Conservation (phyloP, 768 basidiomycete species). For the Lactifluus subvellereus region DNA sequence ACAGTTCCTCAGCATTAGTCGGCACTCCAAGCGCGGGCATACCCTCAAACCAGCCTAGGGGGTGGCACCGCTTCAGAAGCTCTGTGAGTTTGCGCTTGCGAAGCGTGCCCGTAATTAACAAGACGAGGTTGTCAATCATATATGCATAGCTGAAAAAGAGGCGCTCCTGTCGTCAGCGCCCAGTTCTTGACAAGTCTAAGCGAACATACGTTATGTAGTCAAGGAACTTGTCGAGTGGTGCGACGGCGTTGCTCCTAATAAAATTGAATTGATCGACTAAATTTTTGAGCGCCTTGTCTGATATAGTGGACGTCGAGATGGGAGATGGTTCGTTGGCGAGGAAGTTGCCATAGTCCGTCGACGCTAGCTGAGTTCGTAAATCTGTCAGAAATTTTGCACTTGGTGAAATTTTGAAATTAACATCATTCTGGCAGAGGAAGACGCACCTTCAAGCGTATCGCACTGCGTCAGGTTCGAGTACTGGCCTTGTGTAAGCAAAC, state of each 20-base stretch:
- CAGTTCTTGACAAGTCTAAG: neutral
- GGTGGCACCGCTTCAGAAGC: slow-evolving; percentile 93
- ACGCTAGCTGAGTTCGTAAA: slow-evolving; percentile 89
- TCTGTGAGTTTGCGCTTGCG: slow-evolving; percentile 98
- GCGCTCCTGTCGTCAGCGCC: slow-evolving; percentile 1
- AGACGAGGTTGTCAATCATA: slow-evolving; percentile 99
- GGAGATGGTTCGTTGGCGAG: slow-evolving; percentile 94
- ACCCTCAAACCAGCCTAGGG: slow-evolving; percentile 93
- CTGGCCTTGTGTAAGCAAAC: slow-evolving; percentile 81
- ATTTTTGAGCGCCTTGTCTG: slow-evolving; percentile 93
- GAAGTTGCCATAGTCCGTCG: slow-evolving; percentile 98
- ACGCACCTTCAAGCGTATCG: slow-evolving; percentile 89
- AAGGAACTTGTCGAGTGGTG: slow-evolving; percentile 85
- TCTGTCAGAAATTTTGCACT: slow-evolving; percentile 44
- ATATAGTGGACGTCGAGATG: slow-evolving; percentile 88
- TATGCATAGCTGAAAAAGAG: slow-evolving; percentile 71
- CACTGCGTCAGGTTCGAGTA: slow-evolving; percentile 95
- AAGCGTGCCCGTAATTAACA: slow-evolving; percentile 94
- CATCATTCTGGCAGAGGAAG: neutral
- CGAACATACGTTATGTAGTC: slow-evolving; percentile 92
- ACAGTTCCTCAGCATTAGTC: slow-evolving; percentile 97
- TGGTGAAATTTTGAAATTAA: neutral
- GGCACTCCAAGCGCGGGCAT: slow-evolving; percentile 99
- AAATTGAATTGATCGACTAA: slow-evolving; percentile 98
- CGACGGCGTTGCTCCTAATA: slow-evolving; percentile 83